These are phyloP conservation scores for Xylariaceae sp. DNA, from an alignment of 2,329 filamentous ascomycete species.

Conservation along the genomic window DNA sequence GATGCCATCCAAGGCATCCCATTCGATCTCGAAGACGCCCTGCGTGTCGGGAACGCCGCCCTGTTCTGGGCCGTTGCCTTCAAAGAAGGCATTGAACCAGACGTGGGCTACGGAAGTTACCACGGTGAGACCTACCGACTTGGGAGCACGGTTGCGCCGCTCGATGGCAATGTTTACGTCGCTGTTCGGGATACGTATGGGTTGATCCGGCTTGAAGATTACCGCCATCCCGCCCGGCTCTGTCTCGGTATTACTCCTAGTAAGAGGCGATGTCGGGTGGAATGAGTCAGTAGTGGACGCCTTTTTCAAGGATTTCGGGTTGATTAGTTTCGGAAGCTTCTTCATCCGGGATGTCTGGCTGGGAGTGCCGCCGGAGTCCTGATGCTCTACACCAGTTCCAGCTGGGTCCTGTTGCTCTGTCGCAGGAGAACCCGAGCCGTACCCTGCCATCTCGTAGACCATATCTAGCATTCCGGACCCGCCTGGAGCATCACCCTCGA, in stretches of 20 bases:
- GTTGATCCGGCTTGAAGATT: slow-evolving; percentile 66
- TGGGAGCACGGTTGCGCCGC: slow-evolving; percentile 71
- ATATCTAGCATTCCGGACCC: slow-evolving; percentile 45
- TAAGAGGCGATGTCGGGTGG: slow-evolving; percentile 11
- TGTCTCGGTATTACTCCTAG: slow-evolving; percentile 34
- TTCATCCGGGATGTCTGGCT: slow-evolving; percentile 11
- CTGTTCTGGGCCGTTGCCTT: slow-evolving; percentile 69
- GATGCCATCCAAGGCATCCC: slow-evolving; percentile 81
- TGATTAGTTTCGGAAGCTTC: slow-evolving; percentile 19
- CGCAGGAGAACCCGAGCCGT: slow-evolving; percentile 24
- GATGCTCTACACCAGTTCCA: slow-evolving; percentile 27
- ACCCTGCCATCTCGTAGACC: slow-evolving; percentile 48
- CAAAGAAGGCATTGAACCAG: slow-evolving; percentile 96
- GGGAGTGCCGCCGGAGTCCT: too few relatives aligned
- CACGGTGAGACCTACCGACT: slow-evolving; percentile 77
- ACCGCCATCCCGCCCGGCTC: slow-evolving; percentile 64
- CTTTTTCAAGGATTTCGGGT: slow-evolving; percentile 11
- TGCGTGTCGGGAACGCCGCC: slow-evolving; percentile 60
- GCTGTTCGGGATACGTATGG: slow-evolving; percentile 68
- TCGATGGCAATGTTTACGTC: slow-evolving; percentile 91
- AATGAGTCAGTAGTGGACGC: too few relatives aligned
- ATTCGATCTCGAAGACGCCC: slow-evolving; percentile 55
- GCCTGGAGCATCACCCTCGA: slow-evolving; percentile 52
- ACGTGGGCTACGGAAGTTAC: slow-evolving; percentile 90
- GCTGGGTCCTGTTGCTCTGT: slow-evolving; percentile 33